These are phyloP conservation scores for Malassezia sp. DNA, from an alignment of 1,284 basidiomycete species.

Conservation along the genomic window DNA sequence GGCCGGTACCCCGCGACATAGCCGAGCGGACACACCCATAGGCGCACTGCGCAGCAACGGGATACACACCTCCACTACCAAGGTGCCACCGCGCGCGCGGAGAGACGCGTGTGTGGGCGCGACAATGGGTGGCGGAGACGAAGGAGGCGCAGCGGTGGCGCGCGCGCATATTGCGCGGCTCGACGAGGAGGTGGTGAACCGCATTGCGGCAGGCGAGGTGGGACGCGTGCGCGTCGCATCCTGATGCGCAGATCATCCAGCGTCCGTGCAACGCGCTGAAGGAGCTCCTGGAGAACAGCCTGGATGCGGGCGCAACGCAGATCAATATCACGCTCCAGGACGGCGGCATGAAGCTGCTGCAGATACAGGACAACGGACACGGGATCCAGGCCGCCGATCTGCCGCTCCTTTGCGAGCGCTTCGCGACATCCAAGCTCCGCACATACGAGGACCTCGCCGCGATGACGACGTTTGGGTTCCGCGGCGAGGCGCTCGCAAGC, in stretches of 20 bases:
- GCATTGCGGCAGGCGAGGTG: slow-evolving; percentile 56
- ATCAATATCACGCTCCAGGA: slow-evolving; percentile 85
- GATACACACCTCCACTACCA: too few species aligned
- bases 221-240: neutral
- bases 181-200: slow-evolving; percentile 53
- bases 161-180: slow-evolving; percentile 40
- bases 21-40: too few species aligned
- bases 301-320: slow-evolving; percentile 80
- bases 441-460: slow-evolving; percentile 73
- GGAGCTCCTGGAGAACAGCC: slow-evolving; percentile 84
- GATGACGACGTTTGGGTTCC: slow-evolving; percentile 89
- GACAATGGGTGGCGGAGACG: too few species aligned
- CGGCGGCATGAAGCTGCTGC: slow-evolving; percentile 84
- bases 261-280: slow-evolving; percentile 90
- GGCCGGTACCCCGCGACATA: too few species aligned
- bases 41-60: too few species aligned
- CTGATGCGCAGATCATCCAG: slow-evolving; percentile 62
- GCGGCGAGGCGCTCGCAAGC: slow-evolving; percentile 91
- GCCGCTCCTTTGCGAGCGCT: slow-evolving; percentile 80
- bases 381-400: slow-evolving; percentile 70
- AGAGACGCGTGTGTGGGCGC: too few species aligned
- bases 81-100: too few species aligned
- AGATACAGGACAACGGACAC: slow-evolving; percentile 92
- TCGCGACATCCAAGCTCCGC: slow-evolving; percentile 86
- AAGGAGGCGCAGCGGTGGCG: too few species aligned